Evolutionary conservation across 2,329 filamentous ascomycete species (phyloP).

Genomic region (Aspergillus calidoustus): DNA sequence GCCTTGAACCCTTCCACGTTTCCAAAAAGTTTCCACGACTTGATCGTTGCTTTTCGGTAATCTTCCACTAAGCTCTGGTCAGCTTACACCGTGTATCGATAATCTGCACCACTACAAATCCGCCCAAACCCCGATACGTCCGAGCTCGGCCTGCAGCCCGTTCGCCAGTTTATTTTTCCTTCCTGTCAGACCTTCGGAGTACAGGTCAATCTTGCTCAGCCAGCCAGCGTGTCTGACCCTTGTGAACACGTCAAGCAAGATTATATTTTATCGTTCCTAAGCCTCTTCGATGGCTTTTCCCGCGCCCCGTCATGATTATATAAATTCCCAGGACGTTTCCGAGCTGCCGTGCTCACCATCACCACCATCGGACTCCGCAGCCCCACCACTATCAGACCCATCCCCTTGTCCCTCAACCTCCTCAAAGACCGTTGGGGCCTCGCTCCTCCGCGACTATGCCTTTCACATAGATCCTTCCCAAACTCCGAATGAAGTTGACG

Average conservation of each 20-base stretch:
- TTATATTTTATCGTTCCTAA: neutral
- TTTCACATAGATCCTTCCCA: conserved; percentile 49
- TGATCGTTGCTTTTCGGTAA: neutral
- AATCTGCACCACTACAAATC: neutral
- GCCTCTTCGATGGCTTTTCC: conserved; percentile 27
- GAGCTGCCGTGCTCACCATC: conserved; percentile 17
- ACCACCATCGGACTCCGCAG: conserved; percentile 30
- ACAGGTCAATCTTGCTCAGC: neutral
- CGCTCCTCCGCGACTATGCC: conserved; percentile 50
- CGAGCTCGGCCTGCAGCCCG: conserved; percentile 25
- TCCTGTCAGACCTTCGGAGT: neutral
- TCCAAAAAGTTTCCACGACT: neutral
- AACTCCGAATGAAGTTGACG: conserved; percentile 39
- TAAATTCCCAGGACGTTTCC: conserved; percentile 23
- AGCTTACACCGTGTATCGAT: conserved; percentile 6
- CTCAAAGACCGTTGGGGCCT: conserved; percentile 40
- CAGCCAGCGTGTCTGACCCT: conserved; percentile 6
- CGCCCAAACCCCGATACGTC: conserved; percentile 36
- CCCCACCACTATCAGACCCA: conserved; percentile 30
- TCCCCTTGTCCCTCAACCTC: conserved; percentile 30
- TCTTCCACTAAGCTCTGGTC: conserved; percentile 6
- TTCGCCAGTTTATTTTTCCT: neutral
- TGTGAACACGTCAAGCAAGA: conserved; percentile 1
- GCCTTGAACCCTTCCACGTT: neutral
- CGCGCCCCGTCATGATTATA: conserved; percentile 21